Percentiles rank a stretch among this genome's conserved stretches.
phyloP scores from a whole-genome alignment of 1,284 basidiomycete species.

The Cronartium quercuum region DNA sequence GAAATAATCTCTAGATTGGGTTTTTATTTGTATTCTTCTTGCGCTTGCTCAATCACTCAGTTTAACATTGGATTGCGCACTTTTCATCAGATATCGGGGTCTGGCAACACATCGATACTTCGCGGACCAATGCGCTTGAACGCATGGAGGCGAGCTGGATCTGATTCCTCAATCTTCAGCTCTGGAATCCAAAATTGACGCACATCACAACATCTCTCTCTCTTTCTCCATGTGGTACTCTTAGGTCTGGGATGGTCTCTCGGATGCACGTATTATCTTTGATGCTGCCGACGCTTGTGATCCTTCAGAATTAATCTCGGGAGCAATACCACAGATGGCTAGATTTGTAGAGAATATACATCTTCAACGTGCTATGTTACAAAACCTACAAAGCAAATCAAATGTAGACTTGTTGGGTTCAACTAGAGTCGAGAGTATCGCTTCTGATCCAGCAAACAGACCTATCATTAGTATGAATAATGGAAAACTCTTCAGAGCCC shows the following conservation, averaged over 20 bases:
- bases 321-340: slow-evolving; percentile 58
- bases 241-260: slow-evolving; percentile 76
- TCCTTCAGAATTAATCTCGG: slow-evolving; percentile 50
- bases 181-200: not conserved
- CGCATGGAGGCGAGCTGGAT: slow-evolving; percentile 67
- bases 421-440: slow-evolving; percentile 44
- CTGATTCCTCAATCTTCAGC: not conserved
- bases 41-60: not conserved
- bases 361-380: slow-evolving; percentile 71
- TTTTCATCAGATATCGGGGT: slow-evolving; percentile 63
- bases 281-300: slow-evolving; percentile 55
- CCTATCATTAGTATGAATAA: slow-evolving; percentile 66
- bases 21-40: not conserved
- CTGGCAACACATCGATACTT: slow-evolving; percentile 70
- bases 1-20: not conserved
- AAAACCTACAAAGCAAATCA: slow-evolving; percentile 51
- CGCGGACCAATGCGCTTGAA: slow-evolving; percentile 65
- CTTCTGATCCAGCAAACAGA: slow-evolving; percentile 53
- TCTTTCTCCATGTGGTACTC: not conserved
- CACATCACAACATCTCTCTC: not conserved
- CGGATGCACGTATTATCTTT: slow-evolving; percentile 70
- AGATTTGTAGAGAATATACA: slow-evolving; percentile 83
- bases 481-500: slow-evolving; percentile 59
- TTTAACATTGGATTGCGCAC: not conserved
- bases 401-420: slow-evolving; percentile 44